Conservation (phyloP, 2,329 filamentous ascomycete species). For the Beauveria bassiana region DNA sequence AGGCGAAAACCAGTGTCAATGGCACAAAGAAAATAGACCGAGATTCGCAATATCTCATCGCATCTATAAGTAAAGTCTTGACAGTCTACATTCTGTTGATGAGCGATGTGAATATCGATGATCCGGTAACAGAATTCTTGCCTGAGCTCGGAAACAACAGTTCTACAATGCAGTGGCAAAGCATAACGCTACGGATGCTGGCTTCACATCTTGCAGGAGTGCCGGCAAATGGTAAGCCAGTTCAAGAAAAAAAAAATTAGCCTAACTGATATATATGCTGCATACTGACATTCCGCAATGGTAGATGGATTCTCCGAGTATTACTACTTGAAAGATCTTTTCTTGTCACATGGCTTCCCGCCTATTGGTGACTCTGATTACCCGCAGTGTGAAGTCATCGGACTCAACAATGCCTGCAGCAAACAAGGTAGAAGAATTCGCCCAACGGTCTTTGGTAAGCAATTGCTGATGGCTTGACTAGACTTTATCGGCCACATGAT, state of each 20-base stretch:
- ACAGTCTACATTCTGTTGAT: slow-evolving; percentile 30
- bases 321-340: slow-evolving; percentile 27
- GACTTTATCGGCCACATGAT: too few species aligned
- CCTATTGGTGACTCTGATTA: slow-evolving; percentile 26
- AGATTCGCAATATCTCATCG: slow-evolving; percentile 34
- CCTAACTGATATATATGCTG: neutral
- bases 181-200: slow-evolving; percentile 30
- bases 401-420: slow-evolving; percentile 25
- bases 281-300: too few species aligned
- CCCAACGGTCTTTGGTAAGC: slow-evolving; percentile 1
- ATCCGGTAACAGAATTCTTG: slow-evolving; percentile 27
- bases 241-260: neutral
- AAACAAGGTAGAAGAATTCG: too few species aligned
- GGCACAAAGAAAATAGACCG: slow-evolving; percentile 25
- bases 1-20: slow-evolving; percentile 24
- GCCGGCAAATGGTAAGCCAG: slow-evolving; percentile 27
- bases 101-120: slow-evolving; percentile 26
- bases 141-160: slow-evolving; percentile 20
- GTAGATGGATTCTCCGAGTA: slow-evolving; percentile 29
- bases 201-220: slow-evolving; percentile 29
- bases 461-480: too few species aligned
- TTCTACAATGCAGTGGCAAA: slow-evolving; percentile 23
- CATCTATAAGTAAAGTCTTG: slow-evolving; percentile 32
- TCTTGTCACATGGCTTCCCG: slow-evolving; percentile 29
- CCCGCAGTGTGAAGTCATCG: slow-evolving; percentile 28